These are phyloP conservation scores for Phylloporus arenicola DNA, from an alignment of 768 basidiomycete species.

Conservation along the genomic window DNA sequence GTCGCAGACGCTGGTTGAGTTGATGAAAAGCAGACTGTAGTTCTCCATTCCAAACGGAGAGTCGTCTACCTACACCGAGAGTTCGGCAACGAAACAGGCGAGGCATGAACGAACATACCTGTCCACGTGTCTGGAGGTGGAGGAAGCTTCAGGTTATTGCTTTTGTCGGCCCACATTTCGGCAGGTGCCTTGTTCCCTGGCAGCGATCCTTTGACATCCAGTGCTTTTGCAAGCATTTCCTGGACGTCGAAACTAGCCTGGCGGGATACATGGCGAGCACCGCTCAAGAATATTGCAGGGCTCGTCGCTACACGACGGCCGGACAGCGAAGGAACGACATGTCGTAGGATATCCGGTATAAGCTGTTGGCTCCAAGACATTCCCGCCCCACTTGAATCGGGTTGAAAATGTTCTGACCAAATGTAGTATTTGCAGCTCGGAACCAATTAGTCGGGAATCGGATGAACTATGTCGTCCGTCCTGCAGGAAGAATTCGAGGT, in stretches of 20 bases:
- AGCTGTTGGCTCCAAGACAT: constrained; percentile 22
- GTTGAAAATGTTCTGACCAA: constrained; percentile 11
- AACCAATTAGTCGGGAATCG: constrained; percentile 22
- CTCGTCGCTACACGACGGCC: background rate
- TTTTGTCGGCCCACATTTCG: constrained; percentile 32
- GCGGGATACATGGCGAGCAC: constrained; percentile 9
- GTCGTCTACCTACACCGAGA: constrained; percentile 51
- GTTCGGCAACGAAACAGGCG: constrained; percentile 3
- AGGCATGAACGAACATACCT: constrained; percentile 29
- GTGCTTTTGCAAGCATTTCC: constrained; percentile 12
- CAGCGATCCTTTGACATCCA: constrained; percentile 11
- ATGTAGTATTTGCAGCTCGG: constrained; percentile 15
- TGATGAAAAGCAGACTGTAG: constrained; percentile 44
- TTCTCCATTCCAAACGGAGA: constrained; percentile 40
- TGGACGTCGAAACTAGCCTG: constrained; percentile 5
- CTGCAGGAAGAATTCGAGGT: constrained; percentile 93
- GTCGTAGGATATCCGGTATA: constrained; percentile 10
- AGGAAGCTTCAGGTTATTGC: constrained; percentile 17
- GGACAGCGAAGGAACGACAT: background rate
- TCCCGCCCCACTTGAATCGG: background rate
- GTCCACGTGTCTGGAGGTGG: constrained; percentile 50
- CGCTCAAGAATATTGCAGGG: background rate
- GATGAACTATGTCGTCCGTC: constrained; percentile 48
- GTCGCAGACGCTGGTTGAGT: constrained; percentile 46
- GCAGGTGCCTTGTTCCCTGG: constrained; percentile 28